Conservation (phyloP, 306 rosid genomes). For the Lathyrus sativus region DNA sequence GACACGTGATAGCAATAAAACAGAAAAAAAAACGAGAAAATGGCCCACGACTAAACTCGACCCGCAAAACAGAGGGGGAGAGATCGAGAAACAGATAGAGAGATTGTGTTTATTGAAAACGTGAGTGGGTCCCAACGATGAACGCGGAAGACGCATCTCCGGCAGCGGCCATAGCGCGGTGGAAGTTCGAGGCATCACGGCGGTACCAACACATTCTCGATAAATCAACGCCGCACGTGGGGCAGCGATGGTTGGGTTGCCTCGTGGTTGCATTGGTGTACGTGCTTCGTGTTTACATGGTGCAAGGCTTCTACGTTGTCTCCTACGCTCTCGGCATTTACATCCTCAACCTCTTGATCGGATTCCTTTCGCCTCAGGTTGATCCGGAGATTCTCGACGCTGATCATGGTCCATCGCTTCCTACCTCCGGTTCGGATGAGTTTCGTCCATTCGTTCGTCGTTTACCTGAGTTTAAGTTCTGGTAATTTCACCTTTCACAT, state of each 20-base stretch:
- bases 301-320: conserved; percentile 86
- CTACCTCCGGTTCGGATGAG: conserved; percentile 78
- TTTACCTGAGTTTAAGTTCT: conserved; percentile 94
- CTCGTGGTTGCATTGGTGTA: conserved; percentile 54
- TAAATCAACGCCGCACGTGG: conserved; percentile 68
- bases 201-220: conserved; percentile 83
- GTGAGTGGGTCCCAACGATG: conserved; percentile 48
- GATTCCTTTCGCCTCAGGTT: conserved; percentile 93
- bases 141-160: conserved; percentile 52
- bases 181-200: conserved; percentile 57
- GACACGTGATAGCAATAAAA: neutral
- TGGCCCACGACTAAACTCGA: conserved; percentile 19
- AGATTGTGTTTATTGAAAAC: neutral
- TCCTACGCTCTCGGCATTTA: conserved; percentile 92
- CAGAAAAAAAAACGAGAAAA: neutral
- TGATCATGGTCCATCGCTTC: conserved; percentile 73
- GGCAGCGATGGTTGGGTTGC: conserved; percentile 70
- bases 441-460: conserved; percentile 97
- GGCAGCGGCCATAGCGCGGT: conserved; percentile 52
- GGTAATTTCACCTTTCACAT: conserved; percentile 42
- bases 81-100: neutral
- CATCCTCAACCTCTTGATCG: conserved; percentile 84
- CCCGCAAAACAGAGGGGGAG: conserved; percentile 29
- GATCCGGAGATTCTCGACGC: conserved; percentile 79
- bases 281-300: conserved; percentile 70